Percentiles rank a stretch among this genome's conserved stretches.
Evolutionary conservation across 78 protist species (phyloP).

Genomic region (Dictyostelium capitatum): DNA sequence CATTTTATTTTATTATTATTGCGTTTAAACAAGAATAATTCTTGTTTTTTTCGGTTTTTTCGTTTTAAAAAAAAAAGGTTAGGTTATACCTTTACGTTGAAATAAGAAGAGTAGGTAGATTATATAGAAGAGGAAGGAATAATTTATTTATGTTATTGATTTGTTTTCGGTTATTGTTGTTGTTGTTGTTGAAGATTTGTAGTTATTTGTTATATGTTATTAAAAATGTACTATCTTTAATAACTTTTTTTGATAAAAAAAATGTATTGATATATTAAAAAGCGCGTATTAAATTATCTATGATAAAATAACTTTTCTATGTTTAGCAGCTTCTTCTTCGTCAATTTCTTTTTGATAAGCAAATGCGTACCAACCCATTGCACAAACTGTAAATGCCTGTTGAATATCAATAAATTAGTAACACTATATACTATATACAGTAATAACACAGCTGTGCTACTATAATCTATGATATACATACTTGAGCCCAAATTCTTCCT

Average conservation of each 20-base stretch:
- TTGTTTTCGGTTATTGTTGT: not conserved
- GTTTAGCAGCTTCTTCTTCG: constrained; percentile 32
- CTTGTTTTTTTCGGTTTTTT: no score
- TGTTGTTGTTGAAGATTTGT: not conserved
- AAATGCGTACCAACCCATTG: constrained; percentile 70
- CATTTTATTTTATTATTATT: no score
- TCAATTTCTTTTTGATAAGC: constrained; percentile 31
- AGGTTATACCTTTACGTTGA: no score
- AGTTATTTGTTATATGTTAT: not conserved
- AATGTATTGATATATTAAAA: not conserved
- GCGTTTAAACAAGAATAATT: no score
- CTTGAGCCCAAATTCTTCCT: constrained; percentile 77
- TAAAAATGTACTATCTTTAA: not conserved
- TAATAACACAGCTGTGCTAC: no score
- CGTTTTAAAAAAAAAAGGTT: no score
- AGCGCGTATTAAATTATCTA: not conserved
- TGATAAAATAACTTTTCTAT: constrained; percentile 61
- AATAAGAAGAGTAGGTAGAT: no score
- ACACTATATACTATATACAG: no score
- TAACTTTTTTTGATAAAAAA: not conserved
- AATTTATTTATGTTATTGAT: not conserved
- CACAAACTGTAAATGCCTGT: constrained; percentile 37
- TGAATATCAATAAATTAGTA: no score
- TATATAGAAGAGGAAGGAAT: not conserved
- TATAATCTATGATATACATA: no score